Evolutionary conservation across 345 rosid genomes (phyloP), one percentile per base, ranked within the genome.

Genomic region (Gossypium thurberi): DNA sequence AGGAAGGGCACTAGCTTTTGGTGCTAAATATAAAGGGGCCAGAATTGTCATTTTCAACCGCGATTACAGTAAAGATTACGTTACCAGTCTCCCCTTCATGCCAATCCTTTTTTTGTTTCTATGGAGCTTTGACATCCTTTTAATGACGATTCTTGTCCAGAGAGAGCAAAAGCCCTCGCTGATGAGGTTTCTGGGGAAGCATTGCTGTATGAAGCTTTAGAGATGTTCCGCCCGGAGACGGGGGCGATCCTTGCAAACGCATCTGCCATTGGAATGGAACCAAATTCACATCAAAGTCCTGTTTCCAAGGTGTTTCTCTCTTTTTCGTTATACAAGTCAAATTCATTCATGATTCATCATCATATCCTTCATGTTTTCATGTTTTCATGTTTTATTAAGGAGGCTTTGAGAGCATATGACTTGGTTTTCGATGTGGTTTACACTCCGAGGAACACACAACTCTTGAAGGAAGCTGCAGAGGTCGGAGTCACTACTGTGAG

Each of bases 1-100:
- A 21, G 83, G 83, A 69, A 74, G 76, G 70, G 80, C 80, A 18
- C 53, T 80, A 40, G 83, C 83, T 37, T 77, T 80, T 59, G 83
- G 80, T 18, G 83, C 80, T 57, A 77, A 58, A 77, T 65, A 37
- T 8, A 63, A 72, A 59, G 83, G 80, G 0, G 80, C 76, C 46
- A 69, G 76, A 21, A 78, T 77, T 26, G 62, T 77, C 65, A 65
- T 80, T 33, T 80, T 80, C 44, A 77, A 80, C 76, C 73, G 80
- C 23, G 51, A 77, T 44, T 80, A 48, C 56, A 76, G 78, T 80
- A 73, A 56, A 23, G 5, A 65, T 23, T 26, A 71, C 4, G 21
- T 42, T 62, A 56, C 15, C 37, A 17, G 15, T 72, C 23, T 59
- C 28, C 69, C 17, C 4, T 23, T n/a, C 33, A 8, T 71, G 20